Evolutionary conservation across 1,139 yeast genomes (phyloP), one percentile per base, ranked within the genome.

Genomic region (Suhomyces yuchorum): DNA sequence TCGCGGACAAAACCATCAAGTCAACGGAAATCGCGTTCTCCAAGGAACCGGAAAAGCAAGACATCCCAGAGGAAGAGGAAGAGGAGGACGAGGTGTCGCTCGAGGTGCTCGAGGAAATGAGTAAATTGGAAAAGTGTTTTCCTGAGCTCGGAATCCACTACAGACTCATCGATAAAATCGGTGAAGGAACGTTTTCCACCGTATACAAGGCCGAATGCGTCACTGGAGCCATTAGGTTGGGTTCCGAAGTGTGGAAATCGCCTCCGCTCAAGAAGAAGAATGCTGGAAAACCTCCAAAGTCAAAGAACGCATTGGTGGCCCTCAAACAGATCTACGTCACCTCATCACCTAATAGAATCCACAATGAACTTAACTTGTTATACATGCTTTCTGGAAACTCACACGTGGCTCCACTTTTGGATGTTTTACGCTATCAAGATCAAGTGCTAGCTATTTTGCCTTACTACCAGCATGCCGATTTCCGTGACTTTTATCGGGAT

Each of bases 361-460:
- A 82, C 58, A 91, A 91, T 65, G 99, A 93, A 66, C 76, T 93
- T 56, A 85, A 85, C 55, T 71, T 93, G 45, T 75, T 93, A 34
- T 85, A 86, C 61, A 78, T 78, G 51, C 70, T 92, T 43, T 71
- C 78, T 9, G 91, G 92, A 1, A 84, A 86, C 52, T 75, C 81
- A 1, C 82, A 85, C 52, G 91, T 93, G 40, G 96, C 97, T 1
- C 97, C 97, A 1, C 70, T 93, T 46, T 77, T 93, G 43, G 97
- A 96, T 57, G 97, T 96, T 1, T 66, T 90, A 48, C 76, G 99
- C 50, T 78, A 80, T 58, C 88, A 87, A 60, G 99, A 93, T 65
- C 98, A 93, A 68, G 96, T 93, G 15, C 75, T 93, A 46, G 97
- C 96, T 1, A 92, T 93, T 1, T 73, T 93, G 54, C 99, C 99